phyloP scores from a whole-genome alignment of 768 basidiomycete genomes.

The Sutorius australiensis region DNA sequence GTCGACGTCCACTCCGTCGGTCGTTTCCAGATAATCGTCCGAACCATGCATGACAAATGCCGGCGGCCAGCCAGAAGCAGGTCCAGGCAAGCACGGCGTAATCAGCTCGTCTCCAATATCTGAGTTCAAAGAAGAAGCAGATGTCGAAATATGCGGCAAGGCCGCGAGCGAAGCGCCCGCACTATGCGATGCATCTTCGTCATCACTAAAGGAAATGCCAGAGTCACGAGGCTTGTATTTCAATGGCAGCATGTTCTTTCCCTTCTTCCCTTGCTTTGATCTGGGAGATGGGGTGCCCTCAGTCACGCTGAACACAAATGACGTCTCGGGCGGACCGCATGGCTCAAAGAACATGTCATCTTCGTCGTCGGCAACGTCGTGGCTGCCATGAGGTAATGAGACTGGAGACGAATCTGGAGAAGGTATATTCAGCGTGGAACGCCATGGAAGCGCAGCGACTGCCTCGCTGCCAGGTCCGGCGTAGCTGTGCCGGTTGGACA shows the following conservation, averaged over 20 bases:
- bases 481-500: constrained; percentile 61
- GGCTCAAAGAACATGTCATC: constrained; percentile 56
- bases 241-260: constrained; percentile 43
- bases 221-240: constrained; percentile 76
- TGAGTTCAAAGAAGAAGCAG: constrained; percentile 57
- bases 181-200: constrained; percentile 37
- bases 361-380: constrained; percentile 38
- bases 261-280: constrained; percentile 29
- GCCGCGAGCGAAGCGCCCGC: constrained; percentile 26
- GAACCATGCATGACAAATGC: constrained; percentile 37
- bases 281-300: constrained; percentile 56
- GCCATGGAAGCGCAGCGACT: constrained; percentile 34
- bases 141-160: constrained; percentile 59
- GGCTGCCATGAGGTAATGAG: constrained; percentile 25
- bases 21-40: constrained; percentile 34
- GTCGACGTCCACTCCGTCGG: constrained; percentile 48
- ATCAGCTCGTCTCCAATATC: constrained; percentile 62
- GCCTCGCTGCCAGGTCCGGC: constrained; percentile 44
- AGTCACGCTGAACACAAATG: constrained; percentile 56
- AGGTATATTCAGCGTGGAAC: constrained; percentile 33
- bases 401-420: constrained; percentile 54
- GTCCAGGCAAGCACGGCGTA: constrained; percentile 60
- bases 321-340: constrained; percentile 41
- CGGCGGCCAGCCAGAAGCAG: constrained; percentile 61
- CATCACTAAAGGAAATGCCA: constrained; percentile 59